Evolutionary conservation across 2,329 filamentous ascomycete genomes (phyloP).

Genomic region (Zasmidium cellare): DNA sequence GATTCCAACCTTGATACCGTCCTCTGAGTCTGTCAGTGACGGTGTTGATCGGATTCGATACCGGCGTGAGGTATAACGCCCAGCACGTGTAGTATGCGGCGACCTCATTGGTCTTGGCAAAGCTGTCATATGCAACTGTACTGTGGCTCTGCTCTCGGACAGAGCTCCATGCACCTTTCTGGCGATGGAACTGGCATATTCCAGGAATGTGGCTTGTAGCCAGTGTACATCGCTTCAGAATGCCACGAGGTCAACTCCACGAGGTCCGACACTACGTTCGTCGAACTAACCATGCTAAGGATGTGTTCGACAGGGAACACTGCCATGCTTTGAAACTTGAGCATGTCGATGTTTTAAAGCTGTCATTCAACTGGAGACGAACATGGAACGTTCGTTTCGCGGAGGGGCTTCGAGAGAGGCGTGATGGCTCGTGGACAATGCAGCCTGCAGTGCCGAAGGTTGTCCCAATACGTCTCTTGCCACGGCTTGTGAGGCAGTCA

Average conservation of each 20-base stretch:
- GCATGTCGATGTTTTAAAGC: too few relatives aligned
- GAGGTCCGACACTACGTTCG: too few relatives aligned
- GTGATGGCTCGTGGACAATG: not conserved
- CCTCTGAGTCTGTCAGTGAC: too few relatives aligned
- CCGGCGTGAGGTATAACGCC: not conserved
- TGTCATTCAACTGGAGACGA: too few relatives aligned
- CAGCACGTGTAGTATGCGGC: not conserved
- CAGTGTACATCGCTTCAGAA: not conserved
- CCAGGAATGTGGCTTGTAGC: not conserved
- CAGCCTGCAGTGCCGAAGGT: not conserved
- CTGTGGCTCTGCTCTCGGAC: not conserved
- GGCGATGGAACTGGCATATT: not conserved
- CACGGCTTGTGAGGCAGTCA: not conserved
- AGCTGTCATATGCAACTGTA: not conserved
- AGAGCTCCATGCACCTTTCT: not conserved
- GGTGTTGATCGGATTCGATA: not conserved
- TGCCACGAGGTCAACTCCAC: not conserved
- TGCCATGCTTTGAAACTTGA: too few relatives aligned
- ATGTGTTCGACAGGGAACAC: too few relatives aligned
- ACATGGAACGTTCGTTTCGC: too few relatives aligned
- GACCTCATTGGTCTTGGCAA: not conserved
- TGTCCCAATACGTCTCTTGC: not conserved
- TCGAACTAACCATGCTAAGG: too few relatives aligned
- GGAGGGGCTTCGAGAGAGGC: not conserved
- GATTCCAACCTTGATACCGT: not conserved